Evolutionary conservation across 208 protist species (phyloP), one percentile per base, ranked within the genome.

Genomic region (Herpetomonas samuelpessoai): DNA sequence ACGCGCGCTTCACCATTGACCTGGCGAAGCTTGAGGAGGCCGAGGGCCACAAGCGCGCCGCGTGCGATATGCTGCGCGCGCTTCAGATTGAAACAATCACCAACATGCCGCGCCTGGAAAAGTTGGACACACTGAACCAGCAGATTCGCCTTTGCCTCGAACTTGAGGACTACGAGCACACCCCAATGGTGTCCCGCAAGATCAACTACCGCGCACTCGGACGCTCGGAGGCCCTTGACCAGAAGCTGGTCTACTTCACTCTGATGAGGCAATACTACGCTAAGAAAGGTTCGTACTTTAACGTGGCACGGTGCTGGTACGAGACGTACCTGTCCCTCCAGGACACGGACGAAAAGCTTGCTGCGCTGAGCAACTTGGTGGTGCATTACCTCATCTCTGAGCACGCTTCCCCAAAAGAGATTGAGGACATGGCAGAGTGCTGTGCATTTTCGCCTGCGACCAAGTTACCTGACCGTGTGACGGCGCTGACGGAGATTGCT

Each of bases 31-130:
- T 98, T 2, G 85, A 95, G 58, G 96, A 98, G 57, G 80, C 75
- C 3, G 76, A 86, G 22, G 96, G 96, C 19, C 59, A 91, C n/a
- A 94, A 98, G 62, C 69, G 71, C 21, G 84, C 93, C 21, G 97
- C 97, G 35, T 90, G 84, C 53, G 91, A 98, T 50, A 86, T 98
- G 57, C 59, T 99, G 21, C 91, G 96, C 49, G 88, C 92, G 31
- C 71, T 99, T 46, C 97, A 98, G 68, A 91, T 99, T 49, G 97
- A 99, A 68, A 99, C 97, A 2, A 97, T 98, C 62, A 97, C 95
- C n/a, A 95, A 95, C 57, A 98, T 99, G 97, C 93, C 97, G 1
- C 85, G 87, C 44, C 50, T 84, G 22, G 97, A 99, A 64, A 99
- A 99, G 82, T 72, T 97, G 24, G 85, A 97, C 47, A 96, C 95